Evolutionary conservation across 176 grass and related monocot genomes (phyloP).

Genomic region (Alopecurus myosuroides): DNA sequence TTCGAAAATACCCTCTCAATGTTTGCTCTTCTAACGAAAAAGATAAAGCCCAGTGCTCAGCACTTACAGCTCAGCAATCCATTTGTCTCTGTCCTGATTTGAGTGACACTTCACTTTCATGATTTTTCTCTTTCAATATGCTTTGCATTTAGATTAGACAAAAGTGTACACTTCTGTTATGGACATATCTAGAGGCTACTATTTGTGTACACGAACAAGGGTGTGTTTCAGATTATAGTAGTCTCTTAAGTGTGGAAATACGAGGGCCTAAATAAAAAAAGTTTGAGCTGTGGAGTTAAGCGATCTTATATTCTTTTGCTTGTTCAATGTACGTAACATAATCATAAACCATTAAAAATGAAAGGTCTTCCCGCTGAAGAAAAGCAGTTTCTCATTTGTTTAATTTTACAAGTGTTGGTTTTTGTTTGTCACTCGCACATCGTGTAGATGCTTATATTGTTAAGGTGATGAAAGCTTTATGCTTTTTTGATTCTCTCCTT

Average conservation of each 20-base stretch:
- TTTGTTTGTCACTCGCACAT: conserved; percentile 16
- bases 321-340: background rate
- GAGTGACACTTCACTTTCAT: conserved; percentile 16
- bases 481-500: conserved; percentile 17
- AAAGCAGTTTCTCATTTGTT: background rate
- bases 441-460: background rate
- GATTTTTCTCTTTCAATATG: conserved; percentile 26
- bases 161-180: conserved; percentile 16
- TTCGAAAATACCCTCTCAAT: conserved; percentile 29
- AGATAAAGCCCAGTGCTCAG: conserved; percentile 32
- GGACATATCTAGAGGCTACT: conserved; percentile 13
- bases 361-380: background rate
- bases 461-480: conserved; percentile 27
- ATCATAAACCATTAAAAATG: background rate
- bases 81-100: conserved; percentile 31
- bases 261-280: background rate
- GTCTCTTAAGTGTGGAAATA: background rate
- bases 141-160: conserved; percentile 29
- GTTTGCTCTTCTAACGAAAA: conserved; percentile 46
- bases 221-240: background rate
- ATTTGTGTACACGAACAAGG: conserved; percentile 20
- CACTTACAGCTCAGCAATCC: conserved; percentile 26
- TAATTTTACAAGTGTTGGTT: background rate
- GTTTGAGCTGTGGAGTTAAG: background rate
- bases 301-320: background rate